Evolutionary conservation across 1,284 basidiomycete genomes (phyloP).

Genomic region (Athelia psychrophila): DNA sequence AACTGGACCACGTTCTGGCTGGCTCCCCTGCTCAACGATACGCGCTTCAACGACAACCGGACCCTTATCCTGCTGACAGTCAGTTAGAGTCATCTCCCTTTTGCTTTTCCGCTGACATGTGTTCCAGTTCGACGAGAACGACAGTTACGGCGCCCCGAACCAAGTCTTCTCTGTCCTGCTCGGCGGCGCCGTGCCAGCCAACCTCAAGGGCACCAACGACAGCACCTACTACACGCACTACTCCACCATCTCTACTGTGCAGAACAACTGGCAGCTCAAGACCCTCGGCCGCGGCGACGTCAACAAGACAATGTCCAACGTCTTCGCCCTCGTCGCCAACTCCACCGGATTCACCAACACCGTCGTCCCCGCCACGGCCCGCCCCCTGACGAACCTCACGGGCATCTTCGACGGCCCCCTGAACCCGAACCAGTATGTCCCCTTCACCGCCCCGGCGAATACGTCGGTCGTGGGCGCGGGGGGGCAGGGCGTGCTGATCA

Average conservation of each 20-base stretch:
- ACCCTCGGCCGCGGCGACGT: slow-evolving; percentile 54
- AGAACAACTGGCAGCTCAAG: slow-evolving; percentile 64
- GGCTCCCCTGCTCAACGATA: slow-evolving; percentile 43
- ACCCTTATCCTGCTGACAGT: slow-evolving; percentile 55
- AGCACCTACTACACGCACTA: slow-evolving; percentile 65
- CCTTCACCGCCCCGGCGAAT: slow-evolving; percentile 40
- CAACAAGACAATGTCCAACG: slow-evolving; percentile 35
- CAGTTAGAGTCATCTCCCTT: slow-evolving; percentile 3
- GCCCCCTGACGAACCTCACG: slow-evolving; percentile 31
- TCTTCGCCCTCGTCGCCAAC: slow-evolving; percentile 43
- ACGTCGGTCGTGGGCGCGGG: slow-evolving; percentile 33
- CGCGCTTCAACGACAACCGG: slow-evolving; percentile 44
- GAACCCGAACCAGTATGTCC: slow-evolving; percentile 34
- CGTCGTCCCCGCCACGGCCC: slow-evolving; percentile 22
- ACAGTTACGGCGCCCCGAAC: slow-evolving; percentile 45
- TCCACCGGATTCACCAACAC: slow-evolving; percentile 35
- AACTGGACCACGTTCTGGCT: slow-evolving; percentile 56
- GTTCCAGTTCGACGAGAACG: slow-evolving; percentile 44
- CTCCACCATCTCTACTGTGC: slow-evolving; percentile 54
- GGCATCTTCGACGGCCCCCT: slow-evolving; percentile 27
- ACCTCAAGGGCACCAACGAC: slow-evolving; percentile 45
- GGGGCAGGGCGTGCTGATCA: slow-evolving; percentile 37
- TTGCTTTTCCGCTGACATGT: neutral
- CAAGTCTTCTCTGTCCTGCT: slow-evolving; percentile 46
- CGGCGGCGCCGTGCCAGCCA: slow-evolving; percentile 47